Base-by-base conservation (phyloP, 352 stramenopile genomes). In the Pythium dissotocum region DNA sequence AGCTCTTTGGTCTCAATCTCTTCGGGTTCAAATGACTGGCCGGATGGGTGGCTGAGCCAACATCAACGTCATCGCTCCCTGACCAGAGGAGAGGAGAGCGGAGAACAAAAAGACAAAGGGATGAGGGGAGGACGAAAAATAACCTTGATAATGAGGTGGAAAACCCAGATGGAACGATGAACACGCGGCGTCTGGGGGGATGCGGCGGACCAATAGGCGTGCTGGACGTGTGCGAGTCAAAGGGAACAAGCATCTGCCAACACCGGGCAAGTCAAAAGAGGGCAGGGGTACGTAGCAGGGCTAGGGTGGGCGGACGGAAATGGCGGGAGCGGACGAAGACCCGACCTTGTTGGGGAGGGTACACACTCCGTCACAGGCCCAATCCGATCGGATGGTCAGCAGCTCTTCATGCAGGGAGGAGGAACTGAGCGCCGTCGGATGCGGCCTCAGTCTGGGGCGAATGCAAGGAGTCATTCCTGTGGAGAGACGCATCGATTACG, bases 241-340 rank as follows among this genome's bases (percentile, higher is more conserved):
- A 69, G 24, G 30, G 51, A 46, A 26, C 40, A 6, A 49, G 24
- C 46, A 18, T 54, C 6, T 30, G 24, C 44, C n/a, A 13, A 30
- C 28, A 30, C 28, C 28, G 12, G 30, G 60, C 10, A 44, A 36
- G 51, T 28, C n/a, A 36, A 53, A 51, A 58, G 33, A n/a, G 61
- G 36, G 58, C 28, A 28, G 24, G 30, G 30, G 44, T 59, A 30
- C 44, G 63, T 58, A 33, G 48, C 54, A 63, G 55, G 55, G 63
- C 18, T 69, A 63, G 63, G 63, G 54, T 12, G 58, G 56, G 63
- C 63, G 62, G 62, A 69, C 55, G 61, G 53, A 63, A 59, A 59
- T 59, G 49, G 35, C 60, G 48, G 35, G 30, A 51, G 36, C 38
- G 35, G 42, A 49, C 42, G 42, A 26, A 7, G 16, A 21, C 5